These are phyloP conservation scores for Fusarium cyanostomum DNA, from an alignment of 2,329 filamentous ascomycete species.

Conservation along the genomic window DNA sequence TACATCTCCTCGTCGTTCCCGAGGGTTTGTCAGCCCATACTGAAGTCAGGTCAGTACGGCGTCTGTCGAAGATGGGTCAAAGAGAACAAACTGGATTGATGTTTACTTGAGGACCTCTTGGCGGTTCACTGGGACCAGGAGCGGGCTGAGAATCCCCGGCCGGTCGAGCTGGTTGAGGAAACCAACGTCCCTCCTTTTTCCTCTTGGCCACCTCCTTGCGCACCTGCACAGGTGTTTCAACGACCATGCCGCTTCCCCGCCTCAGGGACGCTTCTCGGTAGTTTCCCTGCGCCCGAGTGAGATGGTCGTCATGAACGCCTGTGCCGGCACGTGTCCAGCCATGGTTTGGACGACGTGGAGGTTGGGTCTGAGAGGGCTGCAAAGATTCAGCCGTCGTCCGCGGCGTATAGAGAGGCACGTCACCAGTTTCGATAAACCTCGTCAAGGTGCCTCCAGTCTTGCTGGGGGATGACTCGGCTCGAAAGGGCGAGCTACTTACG, in stretches of 20 bases:
- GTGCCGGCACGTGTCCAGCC: not conserved
- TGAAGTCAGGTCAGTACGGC: constrained; percentile 4
- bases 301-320: constrained; percentile 7
- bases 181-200: not conserved
- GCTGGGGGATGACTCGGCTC: not conserved
- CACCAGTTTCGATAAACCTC: not conserved
- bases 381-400: not conserved
- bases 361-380: not conserved
- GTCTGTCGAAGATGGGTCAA: too few species aligned
- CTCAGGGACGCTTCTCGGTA: constrained; percentile 18
- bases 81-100: not conserved
- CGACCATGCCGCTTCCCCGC: constrained; percentile 3
- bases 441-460: not conserved
- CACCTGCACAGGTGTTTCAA: constrained; percentile 7
- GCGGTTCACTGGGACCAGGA: too few species aligned
- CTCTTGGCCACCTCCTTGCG: not conserved
- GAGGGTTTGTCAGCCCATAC: not conserved
- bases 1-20: constrained; percentile 23
- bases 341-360: not conserved
- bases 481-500: not conserved
- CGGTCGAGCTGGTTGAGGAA: not conserved
- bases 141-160: not conserved
- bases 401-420: not conserved
- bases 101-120: not conserved
- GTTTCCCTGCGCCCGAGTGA: not conserved